Percentiles rank a stretch among this genome's conserved stretches.
These are phyloP conservation scores for Tolypocladium inflatum DNA, from an alignment of 2,329 filamentous ascomycete species.

Conservation along the genomic window DNA sequence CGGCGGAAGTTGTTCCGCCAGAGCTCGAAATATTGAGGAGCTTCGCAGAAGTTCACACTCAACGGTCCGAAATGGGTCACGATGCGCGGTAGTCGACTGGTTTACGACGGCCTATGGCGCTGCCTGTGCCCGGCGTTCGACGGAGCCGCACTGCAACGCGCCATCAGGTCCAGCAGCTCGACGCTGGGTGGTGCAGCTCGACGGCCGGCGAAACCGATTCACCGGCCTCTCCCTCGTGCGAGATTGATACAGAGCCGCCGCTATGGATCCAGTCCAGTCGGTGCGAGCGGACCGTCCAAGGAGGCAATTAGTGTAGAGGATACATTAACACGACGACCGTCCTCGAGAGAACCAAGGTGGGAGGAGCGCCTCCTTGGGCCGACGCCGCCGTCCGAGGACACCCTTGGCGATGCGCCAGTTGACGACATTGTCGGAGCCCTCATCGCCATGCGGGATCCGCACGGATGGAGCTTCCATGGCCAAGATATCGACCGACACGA, in stretches of 20 bases:
- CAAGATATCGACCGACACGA: slow-evolving; percentile 14
- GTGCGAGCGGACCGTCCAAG: background rate
- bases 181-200: background rate
- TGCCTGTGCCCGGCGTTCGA: slow-evolving; percentile 52
- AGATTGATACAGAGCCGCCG: slow-evolving; percentile 8
- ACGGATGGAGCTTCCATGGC: slow-evolving; percentile 7
- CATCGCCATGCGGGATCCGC: slow-evolving; percentile 13
- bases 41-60: background rate
- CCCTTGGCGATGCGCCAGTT: slow-evolving; percentile 7
- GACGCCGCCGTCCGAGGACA: slow-evolving; percentile 9
- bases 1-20: background rate
- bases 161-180: slow-evolving; percentile 13
- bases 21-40: background rate
- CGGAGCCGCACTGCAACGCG: slow-evolving; percentile 21
- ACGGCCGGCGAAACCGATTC: slow-evolving; percentile 1
- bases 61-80: background rate
- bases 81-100: slow-evolving; percentile 23
- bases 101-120: slow-evolving; percentile 52
- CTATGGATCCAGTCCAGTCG: slow-evolving; percentile 7
- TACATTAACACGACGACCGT: background rate
- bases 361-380: slow-evolving; percentile 9
- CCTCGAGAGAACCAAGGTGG: background rate
- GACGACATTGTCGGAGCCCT: slow-evolving; percentile 19
- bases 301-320: background rate
- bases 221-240: background rate